phyloP scores from a whole-genome alignment of 768 basidiomycete genomes.

The Heimioporus sp. region DNA sequence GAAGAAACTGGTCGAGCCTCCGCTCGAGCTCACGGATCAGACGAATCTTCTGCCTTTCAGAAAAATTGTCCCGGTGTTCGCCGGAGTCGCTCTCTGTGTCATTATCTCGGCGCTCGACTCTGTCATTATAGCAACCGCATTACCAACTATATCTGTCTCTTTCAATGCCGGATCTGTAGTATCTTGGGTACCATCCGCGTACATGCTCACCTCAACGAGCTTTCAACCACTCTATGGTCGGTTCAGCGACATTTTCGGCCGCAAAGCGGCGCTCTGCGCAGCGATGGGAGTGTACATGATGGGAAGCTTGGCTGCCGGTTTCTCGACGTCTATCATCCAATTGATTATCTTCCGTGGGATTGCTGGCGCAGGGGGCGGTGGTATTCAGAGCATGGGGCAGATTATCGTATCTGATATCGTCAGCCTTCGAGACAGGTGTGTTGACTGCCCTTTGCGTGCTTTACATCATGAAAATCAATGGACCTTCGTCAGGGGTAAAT shows the following conservation, averaged over 20 bases:
- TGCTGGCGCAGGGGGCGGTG: slow-evolving; percentile 70
- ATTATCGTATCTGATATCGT: slow-evolving; percentile 76
- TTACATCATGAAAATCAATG: too few species aligned
- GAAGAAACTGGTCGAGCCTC: not conserved
- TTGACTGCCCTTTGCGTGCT: not conserved
- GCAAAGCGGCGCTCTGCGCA: slow-evolving; percentile 56
- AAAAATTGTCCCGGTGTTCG: slow-evolving; percentile 61
- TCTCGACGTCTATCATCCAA: slow-evolving; percentile 61
- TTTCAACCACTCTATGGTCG: slow-evolving; percentile 51
- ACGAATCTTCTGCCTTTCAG: slow-evolving; percentile 70
- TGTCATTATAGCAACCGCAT: slow-evolving; percentile 69
- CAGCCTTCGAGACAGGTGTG: slow-evolving; percentile 60
- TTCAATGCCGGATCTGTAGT: slow-evolving; percentile 49
- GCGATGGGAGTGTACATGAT: slow-evolving; percentile 64
- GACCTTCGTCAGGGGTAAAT: slow-evolving; percentile 54
- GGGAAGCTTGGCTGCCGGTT: slow-evolving; percentile 65
- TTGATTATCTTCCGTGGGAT: slow-evolving; percentile 69
- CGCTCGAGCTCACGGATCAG: slow-evolving; percentile 57
- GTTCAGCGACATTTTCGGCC: slow-evolving; percentile 65
- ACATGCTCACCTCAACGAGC: slow-evolving; percentile 56
- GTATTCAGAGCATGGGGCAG: slow-evolving; percentile 65
- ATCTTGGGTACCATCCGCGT: slow-evolving; percentile 74
- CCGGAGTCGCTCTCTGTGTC: slow-evolving; percentile 58
- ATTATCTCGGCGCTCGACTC: slow-evolving; percentile 65
- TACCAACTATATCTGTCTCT: slow-evolving; percentile 65